Conservation (phyloP, 1,139 yeast species). For the Hansenula anomala region DNA sequence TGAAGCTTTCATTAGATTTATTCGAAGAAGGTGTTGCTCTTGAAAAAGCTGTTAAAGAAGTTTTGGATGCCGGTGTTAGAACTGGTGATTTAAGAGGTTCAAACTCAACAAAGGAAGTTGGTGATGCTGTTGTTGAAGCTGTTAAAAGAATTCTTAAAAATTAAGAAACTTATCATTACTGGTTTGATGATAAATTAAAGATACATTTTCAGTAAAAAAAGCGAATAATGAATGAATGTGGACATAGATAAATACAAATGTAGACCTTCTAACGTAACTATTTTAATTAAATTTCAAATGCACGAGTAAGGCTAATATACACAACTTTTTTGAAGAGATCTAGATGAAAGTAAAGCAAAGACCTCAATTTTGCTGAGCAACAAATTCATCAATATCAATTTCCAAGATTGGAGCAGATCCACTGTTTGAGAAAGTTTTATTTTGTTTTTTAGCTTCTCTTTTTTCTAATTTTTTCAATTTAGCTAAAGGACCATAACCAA, state of each 20-base stretch:
- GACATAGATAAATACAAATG: not conserved
- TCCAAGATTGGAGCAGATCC: slow-evolving; percentile 62
- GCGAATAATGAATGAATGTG: not conserved
- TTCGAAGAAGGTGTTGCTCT: slow-evolving; percentile 82
- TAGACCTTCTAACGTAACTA: not conserved
- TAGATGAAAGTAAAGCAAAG: not conserved
- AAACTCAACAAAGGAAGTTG: slow-evolving; percentile 80
- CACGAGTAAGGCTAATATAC: not conserved
- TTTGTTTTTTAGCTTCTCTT: slow-evolving; percentile 33
- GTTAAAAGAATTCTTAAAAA: slow-evolving; percentile 52
- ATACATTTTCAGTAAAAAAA: too few species aligned
- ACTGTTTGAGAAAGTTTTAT: slow-evolving; percentile 44
- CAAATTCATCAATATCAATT: slow-evolving; percentile 64
- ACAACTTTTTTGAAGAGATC: not conserved
- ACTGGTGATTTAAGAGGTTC: slow-evolving; percentile 89
- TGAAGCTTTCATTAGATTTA: slow-evolving; percentile 79
- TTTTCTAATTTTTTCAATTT: slow-evolving; percentile 33
- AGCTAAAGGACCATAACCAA: slow-evolving; percentile 58
- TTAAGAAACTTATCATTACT: not conserved
- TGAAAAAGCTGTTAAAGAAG: slow-evolving; percentile 82
- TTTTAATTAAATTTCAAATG: not conserved
- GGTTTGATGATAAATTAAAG: not conserved
- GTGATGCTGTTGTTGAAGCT: slow-evolving; percentile 81
- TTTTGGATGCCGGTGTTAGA: slow-evolving; percentile 77
- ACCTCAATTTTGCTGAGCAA: slow-evolving; percentile 32